A percentile compares a stretch with the other conserved stretches of the same genome.
Evolutionary conservation across 345 rosid species (phyloP).

Genomic region (Trapa incisa): DNA sequence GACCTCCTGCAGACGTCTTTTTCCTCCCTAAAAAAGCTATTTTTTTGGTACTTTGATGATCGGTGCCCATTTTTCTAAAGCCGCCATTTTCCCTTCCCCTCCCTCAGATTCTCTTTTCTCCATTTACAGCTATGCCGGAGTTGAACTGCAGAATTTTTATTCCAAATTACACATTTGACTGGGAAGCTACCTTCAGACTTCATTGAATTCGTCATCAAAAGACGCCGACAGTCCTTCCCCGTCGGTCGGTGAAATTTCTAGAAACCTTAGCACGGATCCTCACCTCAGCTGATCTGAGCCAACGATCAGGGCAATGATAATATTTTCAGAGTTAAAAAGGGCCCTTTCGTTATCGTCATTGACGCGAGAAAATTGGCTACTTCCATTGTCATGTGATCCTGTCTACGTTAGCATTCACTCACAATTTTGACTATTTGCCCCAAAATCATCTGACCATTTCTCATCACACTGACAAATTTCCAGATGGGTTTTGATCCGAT

Average conservation of each 20-base stretch:
- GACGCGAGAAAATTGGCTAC: neutral
- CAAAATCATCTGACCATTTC: neutral
- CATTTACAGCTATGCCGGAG: neutral
- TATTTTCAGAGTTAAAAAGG: neutral
- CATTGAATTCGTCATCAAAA: neutral
- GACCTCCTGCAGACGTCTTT: slow-evolving; percentile 11
- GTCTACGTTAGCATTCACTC: neutral
- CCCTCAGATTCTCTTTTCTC: neutral
- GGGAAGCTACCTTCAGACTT: slow-evolving; percentile 3
- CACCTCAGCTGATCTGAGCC: too few relatives aligned
- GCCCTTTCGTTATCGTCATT: neutral
- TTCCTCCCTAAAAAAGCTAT: slow-evolving; percentile 5
- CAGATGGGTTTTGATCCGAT: too few relatives aligned
- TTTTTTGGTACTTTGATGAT: neutral
- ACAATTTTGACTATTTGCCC: neutral
- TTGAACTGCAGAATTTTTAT: neutral
- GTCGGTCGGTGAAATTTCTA: neutral
- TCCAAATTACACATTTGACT: neutral
- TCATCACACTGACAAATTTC: too few relatives aligned
- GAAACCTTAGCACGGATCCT: too few relatives aligned
- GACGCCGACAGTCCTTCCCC: neutral
- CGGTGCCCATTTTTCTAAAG: neutral
- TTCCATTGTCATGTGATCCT: too few relatives aligned
- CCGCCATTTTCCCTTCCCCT: neutral
- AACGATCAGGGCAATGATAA: neutral